Conservation (phyloP, 805 yeast species). For the Spathaspora girioi region DNA sequence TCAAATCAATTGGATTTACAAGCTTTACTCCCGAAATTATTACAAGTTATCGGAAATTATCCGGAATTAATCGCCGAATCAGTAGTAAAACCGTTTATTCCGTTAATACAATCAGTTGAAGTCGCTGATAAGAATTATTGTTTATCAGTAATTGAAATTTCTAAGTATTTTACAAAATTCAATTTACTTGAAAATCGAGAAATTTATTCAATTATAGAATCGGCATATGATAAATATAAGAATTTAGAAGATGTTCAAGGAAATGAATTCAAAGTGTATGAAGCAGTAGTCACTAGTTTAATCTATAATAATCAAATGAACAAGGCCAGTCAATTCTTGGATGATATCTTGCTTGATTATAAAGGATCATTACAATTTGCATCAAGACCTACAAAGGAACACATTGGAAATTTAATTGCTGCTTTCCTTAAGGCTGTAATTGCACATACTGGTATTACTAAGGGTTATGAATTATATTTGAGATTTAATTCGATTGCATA, state of each 20-base stretch:
- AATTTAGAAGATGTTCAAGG: conserved; percentile 14
- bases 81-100: conserved; percentile 9
- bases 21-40: conserved; percentile 32
- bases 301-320: conserved; percentile 47
- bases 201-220: conserved; percentile 23
- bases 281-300: conserved; percentile 49
- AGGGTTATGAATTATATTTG: conserved; percentile 21
- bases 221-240: conserved; percentile 32
- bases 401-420: conserved; percentile 41
- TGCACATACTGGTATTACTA: conserved; percentile 9
- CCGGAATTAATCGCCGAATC: conserved; percentile 25
- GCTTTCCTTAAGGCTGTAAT: conserved; percentile 34
- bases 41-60: conserved; percentile 21
- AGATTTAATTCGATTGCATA: conserved; percentile 27
- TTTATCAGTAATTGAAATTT: conserved; percentile 25
- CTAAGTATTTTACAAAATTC: conserved; percentile 17
- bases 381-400: conserved; percentile 14
- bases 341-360: conserved; percentile 47
- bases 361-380: conserved; percentile 20
- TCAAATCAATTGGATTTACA: conserved; percentile 33
- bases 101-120: not conserved
- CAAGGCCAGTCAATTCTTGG: conserved; percentile 55
- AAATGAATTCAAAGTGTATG: conserved; percentile 47
- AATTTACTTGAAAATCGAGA: conserved; percentile 14
- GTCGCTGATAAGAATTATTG: not conserved